Percentiles rank a stretch among this genome's conserved stretches.
These are phyloP conservation scores for Macadamia tetraphylla DNA, from an alignment of 164 flowering plant species.

Conservation along the genomic window DNA sequence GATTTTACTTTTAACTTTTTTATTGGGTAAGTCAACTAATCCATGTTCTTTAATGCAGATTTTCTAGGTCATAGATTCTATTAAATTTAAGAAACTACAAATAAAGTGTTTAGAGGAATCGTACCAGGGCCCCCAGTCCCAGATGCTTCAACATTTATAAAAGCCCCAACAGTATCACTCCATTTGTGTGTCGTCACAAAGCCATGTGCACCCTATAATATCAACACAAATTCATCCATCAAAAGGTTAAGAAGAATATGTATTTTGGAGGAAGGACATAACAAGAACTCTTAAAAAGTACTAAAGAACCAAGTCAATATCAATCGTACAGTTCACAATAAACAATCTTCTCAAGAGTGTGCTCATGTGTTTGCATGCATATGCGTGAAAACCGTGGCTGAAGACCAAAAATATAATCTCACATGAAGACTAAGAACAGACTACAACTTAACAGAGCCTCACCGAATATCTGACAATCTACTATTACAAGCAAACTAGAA, in stretches of 20 bases:
- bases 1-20: not conserved
- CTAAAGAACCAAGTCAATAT: no score
- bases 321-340: not conserved
- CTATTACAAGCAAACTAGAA: no score
- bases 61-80: not conserved
- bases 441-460: no score
- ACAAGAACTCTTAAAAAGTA: not conserved
- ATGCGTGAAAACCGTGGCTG: not conserved
- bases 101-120: not conserved
- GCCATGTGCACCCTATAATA: constrained; percentile 88
- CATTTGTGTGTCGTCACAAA: constrained; percentile 80
- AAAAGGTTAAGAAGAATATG: not conserved
- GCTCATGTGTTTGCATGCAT: not conserved
- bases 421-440: no score
- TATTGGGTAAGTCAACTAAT: not conserved
- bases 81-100: not conserved
- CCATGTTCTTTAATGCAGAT: no score
- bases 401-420: no score
- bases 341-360: not conserved
- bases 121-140: constrained; percentile 90
- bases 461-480: no score
- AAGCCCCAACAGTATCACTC: constrained; percentile 86
- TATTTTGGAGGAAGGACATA: not conserved
- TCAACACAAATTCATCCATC: constrained; percentile 1
- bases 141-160: constrained; percentile 90